Evolutionary conservation across 1,284 basidiomycete species (phyloP), one percentile per base, ranked within the genome.

Genomic region (Lignosus rhinocerotis): DNA sequence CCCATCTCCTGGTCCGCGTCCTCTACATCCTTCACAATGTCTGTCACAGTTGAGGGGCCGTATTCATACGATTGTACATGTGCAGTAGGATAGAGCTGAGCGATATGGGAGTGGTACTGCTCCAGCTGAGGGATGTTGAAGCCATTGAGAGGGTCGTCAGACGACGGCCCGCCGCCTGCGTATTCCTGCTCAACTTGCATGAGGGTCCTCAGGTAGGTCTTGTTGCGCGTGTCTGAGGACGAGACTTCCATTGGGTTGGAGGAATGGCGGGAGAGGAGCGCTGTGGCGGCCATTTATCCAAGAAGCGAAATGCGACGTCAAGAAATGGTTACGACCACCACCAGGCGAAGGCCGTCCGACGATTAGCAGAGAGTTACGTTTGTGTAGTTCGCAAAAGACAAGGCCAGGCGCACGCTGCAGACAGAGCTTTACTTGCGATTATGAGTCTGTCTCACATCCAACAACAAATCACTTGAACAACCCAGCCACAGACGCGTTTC

Each of bases 221-320:
- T 73, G 67, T 86, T 86, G 53, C 77, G 78, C 1, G 72, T 63
- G 67, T 92, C 87, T 19, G 85, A 87, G n/a, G 87, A 82, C 42
- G 80, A 75, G 17, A 84, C 81, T 66, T 92, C 88, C 48, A 91
- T 79, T 2, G 89, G 89, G 67, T 92, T 92, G 44, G 89, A 91
- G 12, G 87, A 87, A 68, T 92, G 90, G 64, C 87, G 86, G 10
- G 90, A 90, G 63, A 91, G 64, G 57, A 72, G 65, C 41, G 72
- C 71, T 4, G 71, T 68, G 41, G 75, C 69, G 51, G 66, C 67
- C 67, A 68, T 68, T 49, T 60, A 64, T 64, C 56, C 59, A 62
- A 64, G 54, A 60, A 56, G 55, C 53, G 42, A 51, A 19, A 46
- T 30, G 47, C 19, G 19, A 38, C 46, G 51, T 47, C 19, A 42